Percentiles rank a stretch among this genome's conserved stretches.
These are phyloP conservation scores for Cryptosporidium sp. DNA, from an alignment of 169 alveolate genomes.

Conservation along the genomic window DNA sequence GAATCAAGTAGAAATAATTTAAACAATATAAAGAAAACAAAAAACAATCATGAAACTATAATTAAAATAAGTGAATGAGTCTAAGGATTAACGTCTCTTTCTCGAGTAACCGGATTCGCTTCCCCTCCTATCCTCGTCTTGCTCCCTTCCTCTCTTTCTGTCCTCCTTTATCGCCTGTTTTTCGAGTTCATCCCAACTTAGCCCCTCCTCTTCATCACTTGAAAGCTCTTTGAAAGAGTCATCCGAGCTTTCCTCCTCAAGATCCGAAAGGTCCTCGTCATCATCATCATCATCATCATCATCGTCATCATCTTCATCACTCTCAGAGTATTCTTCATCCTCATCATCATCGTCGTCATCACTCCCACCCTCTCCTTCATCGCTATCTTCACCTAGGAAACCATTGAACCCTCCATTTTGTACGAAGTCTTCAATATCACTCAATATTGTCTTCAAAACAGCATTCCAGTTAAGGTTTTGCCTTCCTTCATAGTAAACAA, in stretches of 20 bases:
- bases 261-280: slow-evolving; percentile 83
- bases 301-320: slow-evolving; percentile 85
- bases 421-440: slow-evolving; percentile 87
- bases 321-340: slow-evolving; percentile 80
- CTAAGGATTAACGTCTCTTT: slow-evolving; percentile 47
- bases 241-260: slow-evolving; percentile 83
- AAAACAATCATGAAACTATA: neutral
- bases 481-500: slow-evolving; percentile 93
- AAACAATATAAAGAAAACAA: neutral
- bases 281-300: slow-evolving; percentile 88
- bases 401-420: slow-evolving; percentile 89
- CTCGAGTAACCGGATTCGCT: slow-evolving; percentile 15
- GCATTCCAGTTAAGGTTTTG: slow-evolving; percentile 91
- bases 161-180: slow-evolving; percentile 78
- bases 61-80: neutral
- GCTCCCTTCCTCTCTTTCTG: slow-evolving; percentile 62
- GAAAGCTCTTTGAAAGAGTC: slow-evolving; percentile 77
- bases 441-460: slow-evolving; percentile 86
- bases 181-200: slow-evolving; percentile 90
- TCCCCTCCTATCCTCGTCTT: slow-evolving; percentile 46
- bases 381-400: slow-evolving; percentile 83
- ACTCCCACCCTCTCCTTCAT: slow-evolving; percentile 59
- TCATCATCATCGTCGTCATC: slow-evolving; percentile 88
- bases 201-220: slow-evolving; percentile 86
- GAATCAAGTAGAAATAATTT: neutral